phyloP scores from a whole-genome alignment of 2,329 filamentous ascomycete species.

The Lomentospora prolificans region DNA sequence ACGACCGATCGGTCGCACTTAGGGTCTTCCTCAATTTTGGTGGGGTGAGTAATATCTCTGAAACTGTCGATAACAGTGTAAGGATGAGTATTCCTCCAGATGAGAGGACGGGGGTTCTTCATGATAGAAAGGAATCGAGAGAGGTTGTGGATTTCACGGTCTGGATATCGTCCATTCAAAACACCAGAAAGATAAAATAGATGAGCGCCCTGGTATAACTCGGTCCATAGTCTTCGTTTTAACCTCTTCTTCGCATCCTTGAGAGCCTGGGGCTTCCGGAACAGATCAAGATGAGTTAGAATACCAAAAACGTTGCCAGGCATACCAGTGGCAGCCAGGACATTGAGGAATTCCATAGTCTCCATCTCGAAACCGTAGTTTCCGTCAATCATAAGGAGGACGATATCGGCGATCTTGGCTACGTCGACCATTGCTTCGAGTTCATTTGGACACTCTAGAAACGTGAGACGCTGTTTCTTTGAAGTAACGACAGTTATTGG shows the following conservation, averaged over 20 bases:
- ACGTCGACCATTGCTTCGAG: conserved; percentile 95
- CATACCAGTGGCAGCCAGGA: conserved; percentile 91
- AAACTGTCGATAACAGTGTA: conserved; percentile 92
- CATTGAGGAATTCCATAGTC: conserved; percentile 98
- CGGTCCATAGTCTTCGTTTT: conserved; percentile 94
- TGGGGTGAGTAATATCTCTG: conserved; percentile 88
- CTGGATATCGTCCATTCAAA: conserved; percentile 91
- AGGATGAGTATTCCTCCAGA: conserved; percentile 94
- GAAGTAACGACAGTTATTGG: conserved; percentile 95
- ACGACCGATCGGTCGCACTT: conserved; percentile 89
- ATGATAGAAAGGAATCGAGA: conserved; percentile 94
- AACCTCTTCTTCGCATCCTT: conserved; percentile 92
- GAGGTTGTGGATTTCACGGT: conserved; percentile 91
- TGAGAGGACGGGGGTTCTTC: conserved; percentile 94
- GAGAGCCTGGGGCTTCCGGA: conserved; percentile 84
- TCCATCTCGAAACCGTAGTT: conserved; percentile 99
- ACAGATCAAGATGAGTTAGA: conserved; percentile 89
- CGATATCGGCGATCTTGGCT: conserved; percentile 94
- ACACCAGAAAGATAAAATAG: conserved; percentile 95
- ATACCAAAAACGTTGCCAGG: conserved; percentile 97
- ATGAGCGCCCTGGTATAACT: conserved; percentile 93
- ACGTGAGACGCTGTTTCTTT: conserved; percentile 88
- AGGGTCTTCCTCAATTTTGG: conserved; percentile 74
- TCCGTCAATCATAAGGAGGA: conserved; percentile 95
- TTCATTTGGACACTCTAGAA: conserved; percentile 95